Evolutionary conservation across 2,329 filamentous ascomycete species (phyloP).

Genomic region (Pleomassaria siparia): DNA sequence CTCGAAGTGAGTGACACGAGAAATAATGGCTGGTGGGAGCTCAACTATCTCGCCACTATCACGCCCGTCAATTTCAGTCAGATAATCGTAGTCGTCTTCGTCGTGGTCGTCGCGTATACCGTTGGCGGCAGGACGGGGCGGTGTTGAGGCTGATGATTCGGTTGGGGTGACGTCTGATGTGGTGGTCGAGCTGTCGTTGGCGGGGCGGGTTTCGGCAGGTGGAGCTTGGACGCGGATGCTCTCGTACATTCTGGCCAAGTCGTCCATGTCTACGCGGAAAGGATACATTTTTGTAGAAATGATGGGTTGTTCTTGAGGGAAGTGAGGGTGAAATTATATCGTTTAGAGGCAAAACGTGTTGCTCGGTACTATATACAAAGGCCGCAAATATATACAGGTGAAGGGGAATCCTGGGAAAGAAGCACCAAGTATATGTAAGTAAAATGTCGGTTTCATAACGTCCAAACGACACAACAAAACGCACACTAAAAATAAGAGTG

Average conservation of each 20-base stretch:
- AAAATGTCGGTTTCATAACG: too few relatives aligned
- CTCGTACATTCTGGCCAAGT: slow-evolving; percentile 7
- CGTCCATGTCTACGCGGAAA: not conserved
- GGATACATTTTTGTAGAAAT: slow-evolving; percentile 3
- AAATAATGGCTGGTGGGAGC: slow-evolving; percentile 2
- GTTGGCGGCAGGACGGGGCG: slow-evolving; percentile 5
- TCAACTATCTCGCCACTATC: not conserved
- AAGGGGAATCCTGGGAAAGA: slow-evolving; percentile 7
- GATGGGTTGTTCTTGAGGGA: not conserved
- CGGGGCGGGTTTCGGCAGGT: slow-evolving; percentile 3
- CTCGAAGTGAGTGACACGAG: slow-evolving; percentile 6
- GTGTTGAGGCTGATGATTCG: slow-evolving; percentile 5
- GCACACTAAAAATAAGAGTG: too few relatives aligned
- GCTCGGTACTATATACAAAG: slow-evolving; percentile 3
- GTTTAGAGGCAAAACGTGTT: slow-evolving; percentile 3
- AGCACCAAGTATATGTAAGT: too few relatives aligned
- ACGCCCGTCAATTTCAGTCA: slow-evolving; percentile 4
- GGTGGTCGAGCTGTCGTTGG: slow-evolving; percentile 7
- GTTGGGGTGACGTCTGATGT: slow-evolving; percentile 17
- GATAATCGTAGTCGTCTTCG: slow-evolving; percentile 3
- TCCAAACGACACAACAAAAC: not conserved
- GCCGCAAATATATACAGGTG: slow-evolving; percentile 8
- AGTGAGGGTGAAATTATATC: slow-evolving; percentile 5
- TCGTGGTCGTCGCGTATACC: not conserved
- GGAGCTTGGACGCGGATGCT: slow-evolving; percentile 12